Evolutionary conservation across 768 basidiomycete genomes (phyloP).

Genomic region (Russula virescens): DNA sequence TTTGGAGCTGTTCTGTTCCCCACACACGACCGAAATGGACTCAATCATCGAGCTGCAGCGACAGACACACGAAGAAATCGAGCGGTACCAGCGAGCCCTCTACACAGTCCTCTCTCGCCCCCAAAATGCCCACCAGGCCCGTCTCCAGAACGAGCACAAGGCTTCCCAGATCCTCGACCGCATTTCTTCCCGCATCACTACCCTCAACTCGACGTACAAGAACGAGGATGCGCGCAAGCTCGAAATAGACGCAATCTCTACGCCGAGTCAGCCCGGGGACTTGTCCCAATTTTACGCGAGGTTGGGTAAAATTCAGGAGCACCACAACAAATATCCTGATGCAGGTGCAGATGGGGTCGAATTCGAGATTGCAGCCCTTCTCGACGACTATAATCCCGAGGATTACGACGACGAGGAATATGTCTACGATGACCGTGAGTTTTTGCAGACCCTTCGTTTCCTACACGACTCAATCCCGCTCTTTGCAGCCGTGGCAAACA

Average conservation of each 20-base stretch:
- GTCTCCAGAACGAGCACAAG: slow-evolving; percentile 78
- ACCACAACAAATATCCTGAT: slow-evolving; percentile 95
- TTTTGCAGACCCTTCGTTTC: slow-evolving; percentile 43
- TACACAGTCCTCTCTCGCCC: slow-evolving; percentile 75
- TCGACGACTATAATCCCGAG: slow-evolving; percentile 72
- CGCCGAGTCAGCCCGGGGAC: slow-evolving; percentile 52
- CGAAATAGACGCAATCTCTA: slow-evolving; percentile 62
- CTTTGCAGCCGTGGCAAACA: slow-evolving; percentile 58
- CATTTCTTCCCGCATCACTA: slow-evolving; percentile 59
- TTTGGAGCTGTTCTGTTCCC: too few relatives aligned
- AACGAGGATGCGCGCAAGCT: slow-evolving; percentile 66
- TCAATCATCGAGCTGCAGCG: slow-evolving; percentile 91
- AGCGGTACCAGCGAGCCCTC: slow-evolving; percentile 84
- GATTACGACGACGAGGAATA: slow-evolving; percentile 62
- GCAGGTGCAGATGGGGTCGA: slow-evolving; percentile 75
- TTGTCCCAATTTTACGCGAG: slow-evolving; percentile 93
- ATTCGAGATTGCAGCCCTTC: slow-evolving; percentile 72
- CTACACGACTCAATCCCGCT: slow-evolving; percentile 8
- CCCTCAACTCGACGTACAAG: slow-evolving; percentile 68
- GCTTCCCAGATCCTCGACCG: slow-evolving; percentile 86
- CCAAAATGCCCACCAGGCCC: slow-evolving; percentile 53
- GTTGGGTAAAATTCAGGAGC: slow-evolving; percentile 93
- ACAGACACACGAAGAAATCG: slow-evolving; percentile 92
- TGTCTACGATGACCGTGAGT: slow-evolving; percentile 83
- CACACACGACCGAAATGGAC: slow-evolving; percentile 69